Evolutionary conservation across 805 yeast genomes (phyloP), one percentile per base, ranked within the genome.

Genomic region (Lipomyces orientalis): DNA sequence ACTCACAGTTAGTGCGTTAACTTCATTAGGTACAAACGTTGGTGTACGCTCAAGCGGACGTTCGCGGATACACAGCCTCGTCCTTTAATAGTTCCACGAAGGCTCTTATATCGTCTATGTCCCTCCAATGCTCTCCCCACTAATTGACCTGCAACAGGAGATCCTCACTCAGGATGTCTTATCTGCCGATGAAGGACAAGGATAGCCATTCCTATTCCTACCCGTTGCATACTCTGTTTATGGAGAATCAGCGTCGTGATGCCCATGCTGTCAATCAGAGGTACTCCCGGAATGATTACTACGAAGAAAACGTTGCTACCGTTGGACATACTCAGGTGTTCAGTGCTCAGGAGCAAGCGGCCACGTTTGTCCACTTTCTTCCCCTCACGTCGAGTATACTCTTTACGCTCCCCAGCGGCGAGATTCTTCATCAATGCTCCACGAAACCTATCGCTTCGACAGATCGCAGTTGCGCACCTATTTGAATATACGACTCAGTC

Each of bases 401-500:
- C 70, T 68, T 2, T 67, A 58, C 62, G 58, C 31, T 25, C 29
- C 46, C 35, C 10, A 31, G 4, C 55, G n/a, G 58, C 51, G 39
- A 46, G 64, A 33, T 19, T 9, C 59, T 16, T 25, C 57, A 9
- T 19, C 10, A n/a, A 52, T 16, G 29, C 49, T 54, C 12, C 10
- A 22, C 8, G 57, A 19, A 16, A 22, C 33, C 29, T 33, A 56
- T 16, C 29, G 6, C 14, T 58, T 19, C 33, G 35, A 14, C 55
- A 16, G n/a, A 22, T 10, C 60, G 88, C 88, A 35, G 86, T 85
- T 61, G 89, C 89, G 22, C 90, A 87, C 73, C 81, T 87, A 61
- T 87, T 87, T 74, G 90, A 87, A 75, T 87, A 87, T 75, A 87
- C 90, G 34, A 86, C 90, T 1, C 83, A 81, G 66, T 73, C 81